Evolutionary conservation across 2,329 filamentous ascomycete species (phyloP).

Genomic region (Neofusicoccum parvum): DNA sequence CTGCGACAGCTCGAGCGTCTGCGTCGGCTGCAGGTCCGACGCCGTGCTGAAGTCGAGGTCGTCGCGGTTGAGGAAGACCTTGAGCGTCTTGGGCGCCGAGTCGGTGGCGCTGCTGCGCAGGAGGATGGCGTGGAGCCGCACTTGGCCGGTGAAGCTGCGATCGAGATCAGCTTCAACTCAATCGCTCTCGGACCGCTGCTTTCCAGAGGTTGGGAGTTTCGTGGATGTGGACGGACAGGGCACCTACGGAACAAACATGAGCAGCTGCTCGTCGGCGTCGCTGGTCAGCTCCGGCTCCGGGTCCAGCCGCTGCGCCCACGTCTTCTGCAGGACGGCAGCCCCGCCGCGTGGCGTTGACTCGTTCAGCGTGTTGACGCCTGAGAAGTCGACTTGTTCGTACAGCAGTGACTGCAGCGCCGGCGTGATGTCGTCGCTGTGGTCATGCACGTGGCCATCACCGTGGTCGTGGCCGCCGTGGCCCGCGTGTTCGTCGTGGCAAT

Average conservation of each 20-base stretch:
- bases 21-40: conserved; percentile 69
- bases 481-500: conserved; percentile 48
- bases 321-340: conserved; percentile 79
- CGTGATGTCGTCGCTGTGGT: conserved; percentile 89
- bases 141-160: conserved; percentile 78
- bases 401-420: conserved; percentile 88
- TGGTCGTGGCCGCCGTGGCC: conserved; percentile 52
- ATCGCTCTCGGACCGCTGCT: too few species aligned
- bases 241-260: conserved; percentile 81
- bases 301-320: conserved; percentile 79
- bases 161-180: not conserved
- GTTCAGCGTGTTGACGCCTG: conserved; percentile 81
- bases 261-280: conserved; percentile 88
- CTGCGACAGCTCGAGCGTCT: conserved; percentile 75
- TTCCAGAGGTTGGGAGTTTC: too few species aligned
- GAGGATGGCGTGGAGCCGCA: conserved; percentile 88
- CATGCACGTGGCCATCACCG: conserved; percentile 63
- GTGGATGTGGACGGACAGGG: not conserved
- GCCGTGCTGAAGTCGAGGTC: conserved; percentile 83
- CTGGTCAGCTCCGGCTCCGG: conserved; percentile 76
- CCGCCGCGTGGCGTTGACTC: conserved; percentile 72
- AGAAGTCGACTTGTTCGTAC: conserved; percentile 90
- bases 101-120: conserved; percentile 74
- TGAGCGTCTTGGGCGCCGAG: conserved; percentile 78
- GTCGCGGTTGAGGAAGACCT: conserved; percentile 83